Evolutionary conservation across 1,284 basidiomycete genomes (phyloP), one percentile per base, ranked within the genome.

Genomic region (Apiotrichum sp.): DNA sequence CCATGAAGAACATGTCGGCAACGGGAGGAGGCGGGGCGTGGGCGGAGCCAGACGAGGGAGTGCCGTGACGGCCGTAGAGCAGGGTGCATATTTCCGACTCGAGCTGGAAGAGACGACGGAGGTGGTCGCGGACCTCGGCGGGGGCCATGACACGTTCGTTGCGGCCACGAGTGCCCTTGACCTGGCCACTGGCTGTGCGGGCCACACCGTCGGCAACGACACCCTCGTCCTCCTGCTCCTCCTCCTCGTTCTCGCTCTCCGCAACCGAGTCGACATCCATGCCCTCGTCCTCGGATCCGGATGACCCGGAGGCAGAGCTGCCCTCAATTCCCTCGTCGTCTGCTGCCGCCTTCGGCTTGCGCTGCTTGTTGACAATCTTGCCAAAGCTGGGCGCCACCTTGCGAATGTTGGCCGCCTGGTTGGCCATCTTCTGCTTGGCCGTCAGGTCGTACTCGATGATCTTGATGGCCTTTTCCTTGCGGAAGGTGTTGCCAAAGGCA

Each of bases 1-100:
- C 89, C 80, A 98, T 81, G 80, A 99, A 99, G 78, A 98, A 98
- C 82, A 97, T 92, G 44, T 86, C 89, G 32, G 89, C 87, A 9
- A 67, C 81, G 77, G 60, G 59, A 16, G 75, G 68, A 13, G 81
- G 80, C 11, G 62, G 52, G n/a, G 63, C 54, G 41, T 61, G 55
- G 6, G 62, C 38, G 4, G 60, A 51, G n/a, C 46, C 47, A 10
- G 59, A 49, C 4, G 56, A 56, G 67, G 91, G 88, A 2, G 87
- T 85, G 22, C 93, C 93, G 71, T 98, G 95, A 49, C 91, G 86
- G 39, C 93, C 93, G 74, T 91, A 99, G 45, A 99, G 79, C 47
- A 98, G 80, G 2, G 86, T 84, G 70, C 89, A 93, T 63, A 96
- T 84, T 36, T 84, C 79, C 1, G 81, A 69, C 75, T 98, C 96